Base-by-base conservation (phyloP, 2,329 filamentous ascomycete species). In the Grosmannia huntii region DNA sequence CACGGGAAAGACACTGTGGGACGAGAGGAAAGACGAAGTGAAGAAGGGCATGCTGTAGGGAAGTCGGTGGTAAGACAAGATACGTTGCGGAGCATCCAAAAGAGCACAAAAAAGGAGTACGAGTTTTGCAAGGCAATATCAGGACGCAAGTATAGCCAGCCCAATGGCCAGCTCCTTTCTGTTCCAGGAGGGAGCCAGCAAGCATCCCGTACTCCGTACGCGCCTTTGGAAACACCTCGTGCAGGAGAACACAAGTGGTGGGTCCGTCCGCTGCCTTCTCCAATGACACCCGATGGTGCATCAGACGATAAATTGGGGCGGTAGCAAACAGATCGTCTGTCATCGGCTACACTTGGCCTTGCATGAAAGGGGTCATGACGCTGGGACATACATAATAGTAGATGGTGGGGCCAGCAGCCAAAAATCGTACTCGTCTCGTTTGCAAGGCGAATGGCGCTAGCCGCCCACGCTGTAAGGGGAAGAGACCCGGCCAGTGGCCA, bases 1-100 rank as follows among this genome's bases (percentile, higher is more conserved):
- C 72, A 95, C 90, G 44, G 94, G 94, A 4, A 97, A 97, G 82
- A 97, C 91, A 59, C 82, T 99, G 12, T 99, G 94, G 94, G 88
- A 99, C 72, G 94, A 99, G 77, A 83, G 94, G 65, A 85, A 86
- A 72, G 91, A 96, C 67, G 89, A 96, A 74, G 84, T 91, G 49
- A 79, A 81, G 64, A 91, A 89, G 74, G 94, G 94, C 3, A 97
- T 99, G 89, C 75, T 94, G 65, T 96, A 55, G 57, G 16, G 23
- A 4, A 5, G 36, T 2, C 25, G 28, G 41, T 57, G n/a, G 38
- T 16, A 51, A 5, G 23, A 4, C 12, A n/a, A n/a, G n/a, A 23
- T 10, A 19, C 10, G 19, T 41, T 41, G 21, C 19, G 19, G 6
- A n/a, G 1, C 41, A 19, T 44, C 41, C 41, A 33, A 33, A 33